Evolutionary conservation across 2,329 filamentous ascomycete genomes (phyloP).

Genomic region (Fusarium circinatum): DNA sequence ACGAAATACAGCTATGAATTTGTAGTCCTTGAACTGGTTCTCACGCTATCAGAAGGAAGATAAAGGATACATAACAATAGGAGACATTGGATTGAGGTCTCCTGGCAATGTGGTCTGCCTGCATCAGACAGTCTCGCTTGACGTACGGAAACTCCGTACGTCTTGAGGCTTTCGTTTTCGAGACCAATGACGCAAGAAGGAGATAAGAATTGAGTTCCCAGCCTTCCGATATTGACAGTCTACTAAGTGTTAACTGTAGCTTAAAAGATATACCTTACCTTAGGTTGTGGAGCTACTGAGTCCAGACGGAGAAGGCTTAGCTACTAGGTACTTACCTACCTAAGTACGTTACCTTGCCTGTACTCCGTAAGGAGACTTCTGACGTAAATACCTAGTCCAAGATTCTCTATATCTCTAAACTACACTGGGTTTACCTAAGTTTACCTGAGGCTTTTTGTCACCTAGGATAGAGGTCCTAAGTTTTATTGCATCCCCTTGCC

Average conservation of each 20-base stretch:
- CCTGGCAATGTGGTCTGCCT: not conserved
- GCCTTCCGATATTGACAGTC: constrained; percentile 7
- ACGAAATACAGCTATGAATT: not conserved
- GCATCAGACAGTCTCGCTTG: not conserved
- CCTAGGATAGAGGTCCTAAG: too few species aligned
- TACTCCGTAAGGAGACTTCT: too few species aligned
- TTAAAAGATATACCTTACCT: not conserved
- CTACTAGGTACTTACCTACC: not conserved
- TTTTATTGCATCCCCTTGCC: too few species aligned
- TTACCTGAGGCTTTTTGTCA: too few species aligned
- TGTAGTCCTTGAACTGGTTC: not conserved
- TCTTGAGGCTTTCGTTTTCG: not conserved
- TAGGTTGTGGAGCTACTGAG: not conserved
- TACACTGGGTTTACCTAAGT: too few species aligned
- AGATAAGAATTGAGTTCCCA: constrained; percentile 9
- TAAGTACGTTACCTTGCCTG: not conserved
- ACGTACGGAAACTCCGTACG: not conserved
- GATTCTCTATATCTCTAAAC: too few species aligned
- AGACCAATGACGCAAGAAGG: not conserved
- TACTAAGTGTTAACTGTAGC: not conserved
- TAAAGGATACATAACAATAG: not conserved
- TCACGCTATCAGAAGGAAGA: not conserved
- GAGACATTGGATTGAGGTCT: not conserved
- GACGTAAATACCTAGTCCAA: too few species aligned
- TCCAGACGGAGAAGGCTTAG: not conserved